Evolutionary conservation across 148 eudicot genomes (phyloP), one percentile per base, ranked within the genome.

Genomic region (Rheum nobile): DNA sequence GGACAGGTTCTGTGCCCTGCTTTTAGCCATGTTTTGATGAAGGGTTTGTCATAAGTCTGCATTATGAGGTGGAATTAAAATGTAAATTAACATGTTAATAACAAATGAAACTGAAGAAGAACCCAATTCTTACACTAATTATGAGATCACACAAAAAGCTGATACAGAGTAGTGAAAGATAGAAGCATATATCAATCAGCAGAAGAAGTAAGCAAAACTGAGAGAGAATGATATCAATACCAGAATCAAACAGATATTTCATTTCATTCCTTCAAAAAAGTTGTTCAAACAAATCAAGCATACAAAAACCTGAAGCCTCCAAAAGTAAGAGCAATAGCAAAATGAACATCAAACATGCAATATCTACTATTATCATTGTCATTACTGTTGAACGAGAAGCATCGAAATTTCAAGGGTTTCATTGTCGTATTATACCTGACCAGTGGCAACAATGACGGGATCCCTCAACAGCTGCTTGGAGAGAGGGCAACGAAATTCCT

Each of bases 1-100:
- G 99, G 99, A 80, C 99, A 95, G 21, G 86, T 79, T 76, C 86
- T 79, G 71, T 91, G 83, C 79, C 99, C 99, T 44, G 91, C 72
- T 77, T 91, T 95, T 76, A 95, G 76, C 96, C 93, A 95, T 79
- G 85, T 90, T 73, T 90, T 90, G 67, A 95, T 91, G 78, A 83
- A 90, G 8, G 88, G 80, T 77, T 93, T 84, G 74, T 95, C 99
- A 74, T 86, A 95, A 41, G 97, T 95, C 99, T 95, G 96, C 68
- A 43, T 14, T 22, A 9, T 54, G 8, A 44, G 48, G 48, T 10
- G 48, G 48, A 44, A n/a, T n/a, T n/a, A n/a, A n/a, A n/a, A n/a
- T n/a, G n/a, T n/a, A n/a, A n/a, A n/a, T n/a, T n/a, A n/a, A n/a
- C n/a, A n/a, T n/a, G n/a, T n/a, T n/a, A n/a, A n/a, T n/a, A n/a